Evolutionary conservation across 192 early-diverging fungal genomes (phyloP).

Genomic region (Funneliformis mosseae): DNA sequence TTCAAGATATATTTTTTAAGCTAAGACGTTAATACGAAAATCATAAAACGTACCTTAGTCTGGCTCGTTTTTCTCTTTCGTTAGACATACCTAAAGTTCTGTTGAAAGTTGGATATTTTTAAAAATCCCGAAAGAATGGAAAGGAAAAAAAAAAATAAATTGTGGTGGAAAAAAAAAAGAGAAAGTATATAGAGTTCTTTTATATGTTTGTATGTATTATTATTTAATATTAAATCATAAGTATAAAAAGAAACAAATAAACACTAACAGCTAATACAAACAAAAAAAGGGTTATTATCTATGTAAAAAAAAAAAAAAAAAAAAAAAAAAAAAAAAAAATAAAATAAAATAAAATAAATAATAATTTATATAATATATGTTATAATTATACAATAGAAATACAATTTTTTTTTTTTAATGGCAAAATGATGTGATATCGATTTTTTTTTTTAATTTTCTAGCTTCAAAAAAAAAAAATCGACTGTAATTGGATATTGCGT

Average conservation of each 20-base stretch:
- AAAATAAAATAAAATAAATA: too few relatives aligned
- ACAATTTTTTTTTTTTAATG: too few relatives aligned
- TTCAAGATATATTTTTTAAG: background rate
- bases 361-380: too few relatives aligned
- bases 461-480: too few relatives aligned
- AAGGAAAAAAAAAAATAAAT: background rate
- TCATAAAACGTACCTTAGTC: background rate
- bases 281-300: background rate
- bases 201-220: background rate
- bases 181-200: background rate
- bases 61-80: slow-evolving; percentile 20
- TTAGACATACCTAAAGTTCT: background rate
- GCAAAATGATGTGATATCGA: too few relatives aligned
- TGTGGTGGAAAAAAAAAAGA: background rate
- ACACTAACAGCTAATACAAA: background rate
- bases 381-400: too few relatives aligned
- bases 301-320: too few relatives aligned
- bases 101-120: background rate
- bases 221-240: background rate
- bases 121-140: background rate
- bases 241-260: background rate
- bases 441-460: too few relatives aligned
- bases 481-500: too few relatives aligned
- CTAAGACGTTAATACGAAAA: background rate
- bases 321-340: too few relatives aligned